Conservation (phyloP, 768 basidiomycete species). For the Calocybe indica region DNA sequence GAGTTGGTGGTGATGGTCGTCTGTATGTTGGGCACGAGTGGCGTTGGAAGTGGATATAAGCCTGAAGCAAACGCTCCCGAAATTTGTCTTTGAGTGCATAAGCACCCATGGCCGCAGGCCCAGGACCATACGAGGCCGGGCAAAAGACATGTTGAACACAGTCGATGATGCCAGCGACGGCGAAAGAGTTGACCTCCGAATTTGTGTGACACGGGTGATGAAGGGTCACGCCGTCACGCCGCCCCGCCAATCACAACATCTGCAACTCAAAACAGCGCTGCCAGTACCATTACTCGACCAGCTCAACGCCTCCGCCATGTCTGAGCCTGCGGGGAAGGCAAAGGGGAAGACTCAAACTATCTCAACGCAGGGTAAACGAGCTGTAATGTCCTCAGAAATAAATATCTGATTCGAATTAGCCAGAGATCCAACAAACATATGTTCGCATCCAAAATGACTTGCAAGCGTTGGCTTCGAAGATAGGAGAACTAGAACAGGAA, state of each 20-base stretch:
- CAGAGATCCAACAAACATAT: constrained; percentile 84
- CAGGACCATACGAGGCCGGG: constrained; percentile 42
- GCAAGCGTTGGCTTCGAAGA: constrained; percentile 88
- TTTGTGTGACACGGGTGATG: constrained; percentile 23
- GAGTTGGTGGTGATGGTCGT: constrained; percentile 21
- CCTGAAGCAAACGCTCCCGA: constrained; percentile 39
- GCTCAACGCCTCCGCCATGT: constrained; percentile 9
- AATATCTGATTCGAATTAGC: constrained; percentile 25
- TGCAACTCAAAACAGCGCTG: constrained; percentile 23
- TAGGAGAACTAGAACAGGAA: constrained; percentile 93
- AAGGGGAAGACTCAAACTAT: constrained; percentile 54
- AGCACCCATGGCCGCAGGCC: constrained; percentile 46
- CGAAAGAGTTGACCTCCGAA: constrained; percentile 21
- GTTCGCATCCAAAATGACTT: constrained; percentile 82
- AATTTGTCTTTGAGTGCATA: constrained; percentile 20
- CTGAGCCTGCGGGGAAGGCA: constrained; percentile 42
- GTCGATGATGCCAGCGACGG: constrained; percentile 37
- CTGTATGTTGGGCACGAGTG: constrained; percentile 30
- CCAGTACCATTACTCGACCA: not conserved
- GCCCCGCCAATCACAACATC: constrained; percentile 39
- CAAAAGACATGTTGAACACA: constrained; percentile 46
- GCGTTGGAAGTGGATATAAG: constrained; percentile 41
- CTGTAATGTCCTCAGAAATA: no score
- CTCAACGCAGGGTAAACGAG: constrained; percentile 47
- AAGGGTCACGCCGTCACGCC: constrained; percentile 28